These are phyloP conservation scores for Marchantia paleacea DNA, from an alignment of 225 moss, liverwort and hornwort species.

Conservation along the genomic window DNA sequence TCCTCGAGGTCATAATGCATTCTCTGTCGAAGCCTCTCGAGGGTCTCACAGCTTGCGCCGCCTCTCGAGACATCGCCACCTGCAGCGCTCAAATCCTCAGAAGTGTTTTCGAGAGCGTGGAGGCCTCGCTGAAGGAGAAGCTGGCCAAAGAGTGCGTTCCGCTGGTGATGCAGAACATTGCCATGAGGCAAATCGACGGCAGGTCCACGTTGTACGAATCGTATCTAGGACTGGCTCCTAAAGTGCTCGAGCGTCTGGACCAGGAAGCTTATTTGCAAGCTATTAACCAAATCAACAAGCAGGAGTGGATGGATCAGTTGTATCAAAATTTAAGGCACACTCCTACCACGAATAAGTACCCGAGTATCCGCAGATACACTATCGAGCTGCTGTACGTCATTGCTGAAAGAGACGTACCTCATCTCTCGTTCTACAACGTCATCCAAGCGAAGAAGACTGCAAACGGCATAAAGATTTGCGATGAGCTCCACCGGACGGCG, in stretches of 20 bases:
- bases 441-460: too few species aligned
- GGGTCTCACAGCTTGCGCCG: too few species aligned
- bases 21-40: conserved; percentile 15
- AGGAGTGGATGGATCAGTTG: neutral
- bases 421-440: too few species aligned
- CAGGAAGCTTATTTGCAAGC: neutral
- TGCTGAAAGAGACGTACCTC: too few species aligned
- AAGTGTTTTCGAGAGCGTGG: neutral
- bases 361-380: neutral
- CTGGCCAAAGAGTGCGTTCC: neutral
- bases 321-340: neutral
- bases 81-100: neutral
- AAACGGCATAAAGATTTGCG: neutral
- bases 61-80: neutral
- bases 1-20: neutral
- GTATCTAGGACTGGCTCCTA: neutral
- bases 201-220: neutral
- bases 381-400: too few species aligned
- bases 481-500: conserved; percentile 16
- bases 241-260: neutral
- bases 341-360: neutral
- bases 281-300: neutral
- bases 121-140: neutral
- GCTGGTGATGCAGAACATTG: neutral
- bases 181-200: neutral